phyloP scores from a whole-genome alignment of 1,284 basidiomycete genomes.

The Cutaneotrichosporon mucoides region DNA sequence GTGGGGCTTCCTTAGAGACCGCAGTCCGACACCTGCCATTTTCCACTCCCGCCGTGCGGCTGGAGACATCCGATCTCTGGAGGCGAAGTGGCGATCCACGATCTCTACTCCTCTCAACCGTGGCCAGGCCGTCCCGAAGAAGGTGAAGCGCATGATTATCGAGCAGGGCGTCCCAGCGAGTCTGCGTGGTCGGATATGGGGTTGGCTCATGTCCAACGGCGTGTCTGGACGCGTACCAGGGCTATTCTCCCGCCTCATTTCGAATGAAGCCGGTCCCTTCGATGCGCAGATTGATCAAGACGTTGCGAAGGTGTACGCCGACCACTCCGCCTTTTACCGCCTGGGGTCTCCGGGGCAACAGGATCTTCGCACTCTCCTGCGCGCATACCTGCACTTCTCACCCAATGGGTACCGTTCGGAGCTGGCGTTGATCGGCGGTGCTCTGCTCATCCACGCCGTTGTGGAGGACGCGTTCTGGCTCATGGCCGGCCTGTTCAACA shows the following conservation, averaged over 20 bases:
- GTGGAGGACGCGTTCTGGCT: constrained; percentile 90
- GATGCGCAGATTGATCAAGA: constrained; percentile 62
- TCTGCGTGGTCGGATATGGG: constrained; percentile 80
- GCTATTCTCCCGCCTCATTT: constrained; percentile 63
- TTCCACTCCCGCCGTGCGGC: constrained; percentile 31
- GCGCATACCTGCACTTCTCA: constrained; percentile 41
- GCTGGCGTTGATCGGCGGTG: constrained; percentile 69
- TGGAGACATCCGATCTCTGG: constrained; percentile 33
- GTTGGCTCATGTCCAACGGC: constrained; percentile 65
- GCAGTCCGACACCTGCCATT: constrained; percentile 36
- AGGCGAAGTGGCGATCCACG: constrained; percentile 55
- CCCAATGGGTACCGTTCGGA: constrained; percentile 66
- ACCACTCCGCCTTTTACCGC: constrained; percentile 41
- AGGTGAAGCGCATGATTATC: constrained; percentile 70
- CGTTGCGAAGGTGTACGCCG: constrained; percentile 47
- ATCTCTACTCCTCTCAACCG: constrained; percentile 61
- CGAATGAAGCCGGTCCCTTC: constrained; percentile 57
- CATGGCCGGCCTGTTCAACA: constrained; percentile 64
- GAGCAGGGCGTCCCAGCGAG: constrained; percentile 75
- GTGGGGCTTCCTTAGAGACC: constrained; percentile 44
- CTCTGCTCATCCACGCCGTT: constrained; percentile 72
- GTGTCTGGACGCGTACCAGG: constrained; percentile 65
- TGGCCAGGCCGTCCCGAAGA: constrained; percentile 73
- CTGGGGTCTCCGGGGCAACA: constrained; percentile 33
- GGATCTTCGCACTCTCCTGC: constrained; percentile 42